Evolutionary conservation across 257 asterid species (phyloP), one percentile per base, ranked within the genome.

Genomic region (Ajuga chamaepitys): DNA sequence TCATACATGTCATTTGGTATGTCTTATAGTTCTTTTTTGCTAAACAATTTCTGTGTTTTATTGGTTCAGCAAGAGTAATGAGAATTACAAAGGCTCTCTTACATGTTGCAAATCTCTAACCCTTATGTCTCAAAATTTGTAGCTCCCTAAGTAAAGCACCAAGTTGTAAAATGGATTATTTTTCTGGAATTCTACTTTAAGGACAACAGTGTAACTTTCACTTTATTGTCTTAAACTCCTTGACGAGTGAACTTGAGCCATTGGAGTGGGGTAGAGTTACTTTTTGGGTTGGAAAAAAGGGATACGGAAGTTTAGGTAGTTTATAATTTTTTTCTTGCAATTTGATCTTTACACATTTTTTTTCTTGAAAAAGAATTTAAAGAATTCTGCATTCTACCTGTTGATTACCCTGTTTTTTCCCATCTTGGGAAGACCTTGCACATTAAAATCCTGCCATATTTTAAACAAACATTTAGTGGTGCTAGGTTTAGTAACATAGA

Each of bases 1-100:
- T 94, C 62, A 90, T 94, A 67, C 99, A 94, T 75, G 97, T 94
- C 75, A 90, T 94, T 34, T 94, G 99, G 99, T 94, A 83, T 54
- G 73, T 40, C 42, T 30, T 59, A 54, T 64, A 38, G 55, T 18
- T 4, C 53, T 12, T 44, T n/a, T n/a, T n/a, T 64, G 9, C 13
- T 32, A 14, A 46, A 35, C 12, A 42, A 48, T 61, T 59, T 32
- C 55, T 35, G 70, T 55, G 34, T 37, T 57, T 48, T 44, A 13
- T 57, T 42, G 52, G 16, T 35, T 64, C 28, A 18, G 40, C 18
- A 32, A 38, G 58, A 1, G 34, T 28, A 16, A n/a, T n/a, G n/a
- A 22, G 41, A 58, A 60, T 3, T 56, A 4, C 3, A 2, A 5
- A 14, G 30, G 9, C 18, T 53, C 14, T 40, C 42, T 16, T 16